Evolutionary conservation across 2,329 filamentous ascomycete genomes (phyloP).

Genomic region (Corynespora cassiicola): DNA sequence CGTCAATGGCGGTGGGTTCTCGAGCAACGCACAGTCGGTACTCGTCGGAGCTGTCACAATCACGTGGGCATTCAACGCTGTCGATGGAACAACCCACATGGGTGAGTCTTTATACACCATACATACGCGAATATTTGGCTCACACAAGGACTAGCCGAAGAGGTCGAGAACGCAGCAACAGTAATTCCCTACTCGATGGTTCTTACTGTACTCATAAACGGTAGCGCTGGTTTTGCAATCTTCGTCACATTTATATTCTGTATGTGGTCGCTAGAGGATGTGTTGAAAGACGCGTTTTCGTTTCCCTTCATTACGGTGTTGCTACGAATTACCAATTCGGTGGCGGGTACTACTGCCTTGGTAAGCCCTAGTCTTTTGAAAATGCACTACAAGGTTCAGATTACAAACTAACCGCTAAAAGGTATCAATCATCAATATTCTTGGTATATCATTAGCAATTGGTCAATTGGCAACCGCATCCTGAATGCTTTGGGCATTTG

Average conservation of each 20-base stretch:
- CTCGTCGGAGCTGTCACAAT: constrained; percentile 40
- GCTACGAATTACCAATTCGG: constrained; percentile 43
- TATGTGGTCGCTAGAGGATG: constrained; percentile 32
- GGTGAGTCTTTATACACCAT: constrained; percentile 7
- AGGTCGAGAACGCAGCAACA: constrained; percentile 21
- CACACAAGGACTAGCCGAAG: constrained; percentile 20
- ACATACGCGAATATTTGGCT: not conserved
- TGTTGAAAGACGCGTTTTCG: constrained; percentile 1
- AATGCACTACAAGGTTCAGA: no score
- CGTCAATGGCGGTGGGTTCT: constrained; percentile 50
- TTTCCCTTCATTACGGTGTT: constrained; percentile 44
- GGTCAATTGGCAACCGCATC: constrained; percentile 11
- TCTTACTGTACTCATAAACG: constrained; percentile 36
- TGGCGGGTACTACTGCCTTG: constrained; percentile 44
- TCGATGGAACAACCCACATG: constrained; percentile 50
- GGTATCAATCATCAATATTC: not conserved
- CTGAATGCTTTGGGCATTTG: constrained; percentile 29
- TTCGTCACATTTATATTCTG: constrained; percentile 39
- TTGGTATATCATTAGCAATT: not conserved
- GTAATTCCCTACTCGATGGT: constrained; percentile 39
- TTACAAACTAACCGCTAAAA: no score
- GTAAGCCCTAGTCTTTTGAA: no score
- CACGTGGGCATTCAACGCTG: constrained; percentile 33
- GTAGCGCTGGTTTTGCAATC: constrained; percentile 36
- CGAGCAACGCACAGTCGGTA: constrained; percentile 45